Conservation (phyloP, 202 grass and related monocot species). For the Panicum hallii region DNA sequence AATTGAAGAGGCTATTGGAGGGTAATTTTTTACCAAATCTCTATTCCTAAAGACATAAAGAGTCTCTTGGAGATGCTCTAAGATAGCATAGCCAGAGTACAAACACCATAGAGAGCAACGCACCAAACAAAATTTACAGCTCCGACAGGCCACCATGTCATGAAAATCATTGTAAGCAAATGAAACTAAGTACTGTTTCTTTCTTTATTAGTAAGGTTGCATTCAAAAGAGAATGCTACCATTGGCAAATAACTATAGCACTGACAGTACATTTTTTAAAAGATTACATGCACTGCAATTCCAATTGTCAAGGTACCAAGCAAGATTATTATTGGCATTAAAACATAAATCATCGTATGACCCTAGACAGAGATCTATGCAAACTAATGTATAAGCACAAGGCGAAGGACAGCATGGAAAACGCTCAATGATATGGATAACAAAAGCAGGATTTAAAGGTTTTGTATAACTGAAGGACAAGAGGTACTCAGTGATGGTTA, state of each 20-base stretch:
- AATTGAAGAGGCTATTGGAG: no score
- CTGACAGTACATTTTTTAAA: not conserved
- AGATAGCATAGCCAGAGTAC: not conserved
- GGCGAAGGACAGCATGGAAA: not conserved
- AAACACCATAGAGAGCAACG: not conserved
- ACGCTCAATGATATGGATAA: constrained; percentile 6
- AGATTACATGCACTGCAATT: constrained; percentile 8
- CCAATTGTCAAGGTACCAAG: not conserved
- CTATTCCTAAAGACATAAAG: no score
- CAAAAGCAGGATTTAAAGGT: constrained; percentile 17
- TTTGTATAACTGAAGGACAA: not conserved
- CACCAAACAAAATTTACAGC: not conserved
- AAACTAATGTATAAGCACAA: not conserved
- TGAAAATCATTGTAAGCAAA: constrained; percentile 1
- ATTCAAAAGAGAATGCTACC: constrained; percentile 15
- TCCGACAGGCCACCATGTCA: not conserved
- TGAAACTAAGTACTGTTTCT: not conserved
- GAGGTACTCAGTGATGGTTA: not conserved
- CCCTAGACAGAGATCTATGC: not conserved
- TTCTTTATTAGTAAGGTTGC: not conserved
- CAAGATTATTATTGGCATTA: not conserved
- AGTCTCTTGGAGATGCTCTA: no score
- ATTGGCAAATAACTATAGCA: constrained; percentile 2
- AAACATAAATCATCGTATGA: not conserved
- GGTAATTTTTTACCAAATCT: no score